Conservation (phyloP, 2,329 filamentous ascomycete species). For the Fusarium mundagurra region DNA sequence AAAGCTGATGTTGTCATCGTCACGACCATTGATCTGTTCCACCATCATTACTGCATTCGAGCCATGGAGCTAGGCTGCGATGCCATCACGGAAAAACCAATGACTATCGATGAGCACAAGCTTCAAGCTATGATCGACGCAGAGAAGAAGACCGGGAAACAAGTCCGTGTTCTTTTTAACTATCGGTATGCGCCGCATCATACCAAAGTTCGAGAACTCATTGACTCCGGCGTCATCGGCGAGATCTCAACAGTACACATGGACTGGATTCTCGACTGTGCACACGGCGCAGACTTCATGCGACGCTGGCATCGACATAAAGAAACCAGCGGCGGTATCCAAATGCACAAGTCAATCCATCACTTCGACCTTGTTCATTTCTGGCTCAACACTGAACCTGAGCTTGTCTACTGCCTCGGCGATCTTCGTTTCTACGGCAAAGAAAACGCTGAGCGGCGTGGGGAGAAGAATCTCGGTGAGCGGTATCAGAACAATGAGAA, state of each 20-base stretch:
- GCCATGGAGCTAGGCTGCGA: constrained; percentile 68
- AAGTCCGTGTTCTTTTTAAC: constrained; percentile 69
- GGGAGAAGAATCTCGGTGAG: constrained; percentile 60
- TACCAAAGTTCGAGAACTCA: constrained; percentile 65
- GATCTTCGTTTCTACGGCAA: constrained; percentile 69
- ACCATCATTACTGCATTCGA: constrained; percentile 67
- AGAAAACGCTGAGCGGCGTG: constrained; percentile 67
- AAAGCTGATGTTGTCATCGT: constrained; percentile 69
- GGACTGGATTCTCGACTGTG: constrained; percentile 71
- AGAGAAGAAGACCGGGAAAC: constrained; percentile 47
- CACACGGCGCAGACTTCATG: constrained; percentile 70
- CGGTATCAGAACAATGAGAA: constrained; percentile 60
- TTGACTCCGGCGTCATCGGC: constrained; percentile 65
- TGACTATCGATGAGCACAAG: constrained; percentile 68
- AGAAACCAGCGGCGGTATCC: constrained; percentile 66
- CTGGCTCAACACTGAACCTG: constrained; percentile 65
- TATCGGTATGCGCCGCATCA: constrained; percentile 73
- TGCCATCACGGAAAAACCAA: constrained; percentile 71
- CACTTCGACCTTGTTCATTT: constrained; percentile 72
- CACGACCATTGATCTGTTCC: constrained; percentile 70
- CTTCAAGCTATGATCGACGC: constrained; percentile 57
- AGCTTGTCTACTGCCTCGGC: constrained; percentile 66
- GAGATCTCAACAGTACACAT: constrained; percentile 67
- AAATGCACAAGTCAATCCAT: constrained; percentile 72
- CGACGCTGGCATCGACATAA: constrained; percentile 71